Evolutionary conservation across 2,329 filamentous ascomycete species (phyloP).

Genomic region (Paraphaeosphaeria minitans): DNA sequence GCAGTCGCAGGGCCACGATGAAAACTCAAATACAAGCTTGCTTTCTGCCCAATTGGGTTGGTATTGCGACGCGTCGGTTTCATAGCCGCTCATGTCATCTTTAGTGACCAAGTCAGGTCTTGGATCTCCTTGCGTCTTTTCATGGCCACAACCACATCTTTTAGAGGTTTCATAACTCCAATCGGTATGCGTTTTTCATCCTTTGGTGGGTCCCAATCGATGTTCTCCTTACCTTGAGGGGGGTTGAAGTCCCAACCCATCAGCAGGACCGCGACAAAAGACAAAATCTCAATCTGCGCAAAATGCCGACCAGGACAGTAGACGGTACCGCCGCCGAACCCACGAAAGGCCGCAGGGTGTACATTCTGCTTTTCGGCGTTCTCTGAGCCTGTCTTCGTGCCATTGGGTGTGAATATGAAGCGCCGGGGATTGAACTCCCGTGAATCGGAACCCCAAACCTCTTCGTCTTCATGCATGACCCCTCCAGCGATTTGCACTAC

Average conservation of each 20-base stretch:
- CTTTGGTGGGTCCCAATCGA: background rate
- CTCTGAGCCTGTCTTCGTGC: background rate
- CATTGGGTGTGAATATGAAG: slow-evolving; percentile 33
- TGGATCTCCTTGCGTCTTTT: background rate
- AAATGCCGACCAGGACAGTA: slow-evolving; percentile 4
- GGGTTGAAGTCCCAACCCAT: background rate
- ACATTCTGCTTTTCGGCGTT: background rate
- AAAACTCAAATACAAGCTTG: background rate
- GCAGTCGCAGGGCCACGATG: background rate
- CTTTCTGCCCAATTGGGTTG: background rate
- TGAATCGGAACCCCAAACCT: slow-evolving; percentile 54
- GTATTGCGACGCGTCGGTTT: background rate
- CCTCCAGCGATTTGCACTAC: slow-evolving; percentile 54
- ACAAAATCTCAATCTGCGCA: slow-evolving; percentile 2
- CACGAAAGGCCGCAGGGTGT: background rate
- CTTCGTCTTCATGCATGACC: slow-evolving; percentile 49
- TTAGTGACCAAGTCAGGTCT: background rate
- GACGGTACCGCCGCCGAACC: slow-evolving; percentile 3
- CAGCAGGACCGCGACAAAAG: background rate
- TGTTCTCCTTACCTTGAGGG: background rate
- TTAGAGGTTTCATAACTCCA: background rate
- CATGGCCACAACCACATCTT: background rate
- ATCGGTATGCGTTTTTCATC: background rate
- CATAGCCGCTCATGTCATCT: background rate
- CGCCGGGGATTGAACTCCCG: slow-evolving; percentile 50